A percentile compares a stretch with the other conserved stretches of the same genome.
phyloP scores from a whole-genome alignment of 2,329 filamentous ascomycete species.

The Berkeleyomyces rouxiae region DNA sequence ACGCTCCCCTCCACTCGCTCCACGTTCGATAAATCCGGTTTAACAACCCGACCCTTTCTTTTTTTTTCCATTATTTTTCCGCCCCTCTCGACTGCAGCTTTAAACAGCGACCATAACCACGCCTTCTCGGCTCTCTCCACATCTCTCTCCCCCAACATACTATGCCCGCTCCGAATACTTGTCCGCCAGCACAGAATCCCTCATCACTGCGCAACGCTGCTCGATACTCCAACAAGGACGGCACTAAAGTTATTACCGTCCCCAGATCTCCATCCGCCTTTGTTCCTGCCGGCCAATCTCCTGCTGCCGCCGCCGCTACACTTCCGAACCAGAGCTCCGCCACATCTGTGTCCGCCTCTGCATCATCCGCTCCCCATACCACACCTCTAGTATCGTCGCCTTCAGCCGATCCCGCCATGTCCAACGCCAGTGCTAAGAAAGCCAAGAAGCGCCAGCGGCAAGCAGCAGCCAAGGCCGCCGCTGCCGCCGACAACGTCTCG shows the following conservation, averaged over 20 bases:
- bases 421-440: conserved; percentile 75
- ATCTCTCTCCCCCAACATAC: conserved; percentile 19
- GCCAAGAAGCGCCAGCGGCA: conserved; percentile 74
- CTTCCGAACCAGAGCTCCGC: not conserved
- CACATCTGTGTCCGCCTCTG: conserved; percentile 15
- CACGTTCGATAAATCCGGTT: conserved; percentile 1
- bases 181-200: conserved; percentile 31
- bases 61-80: conserved; percentile 7
- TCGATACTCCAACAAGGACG: conserved; percentile 52
- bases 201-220: conserved; percentile 37
- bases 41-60: conserved; percentile 9
- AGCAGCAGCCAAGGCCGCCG: conserved; percentile 15
- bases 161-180: conserved; percentile 38
- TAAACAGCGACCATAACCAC: not conserved
- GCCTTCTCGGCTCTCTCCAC: not conserved
- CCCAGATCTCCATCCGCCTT: conserved; percentile 36
- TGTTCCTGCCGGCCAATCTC: conserved; percentile 27
- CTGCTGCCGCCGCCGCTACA: not conserved
- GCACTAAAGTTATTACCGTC: conserved; percentile 51
- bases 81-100: not conserved
- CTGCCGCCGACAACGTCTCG: not conserved
- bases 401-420: conserved; percentile 16
- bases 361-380: conserved; percentile 21
- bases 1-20: not conserved
- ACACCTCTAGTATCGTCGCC: conserved; percentile 16